Evolutionary conservation across 2,329 filamentous ascomycete genomes (phyloP).

Genomic region (Torrubiellomyces zombiae): DNA sequence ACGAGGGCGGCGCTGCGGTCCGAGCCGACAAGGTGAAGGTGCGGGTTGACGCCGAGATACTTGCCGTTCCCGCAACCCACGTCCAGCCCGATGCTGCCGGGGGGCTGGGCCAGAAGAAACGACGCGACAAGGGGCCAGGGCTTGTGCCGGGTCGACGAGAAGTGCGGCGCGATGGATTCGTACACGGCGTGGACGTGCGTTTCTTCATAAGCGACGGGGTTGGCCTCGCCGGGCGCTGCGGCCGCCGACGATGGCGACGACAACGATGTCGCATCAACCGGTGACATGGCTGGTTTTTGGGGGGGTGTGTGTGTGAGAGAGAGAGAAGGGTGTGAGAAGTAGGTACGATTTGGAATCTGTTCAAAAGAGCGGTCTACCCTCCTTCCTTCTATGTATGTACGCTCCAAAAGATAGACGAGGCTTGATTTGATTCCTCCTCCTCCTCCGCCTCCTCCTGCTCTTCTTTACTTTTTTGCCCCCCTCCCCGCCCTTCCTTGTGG

Average conservation of each 20-base stretch:
- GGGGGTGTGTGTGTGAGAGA: too few species aligned
- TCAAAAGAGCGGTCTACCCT: too few species aligned
- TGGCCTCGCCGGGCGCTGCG: too few species aligned
- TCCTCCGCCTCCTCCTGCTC: too few species aligned
- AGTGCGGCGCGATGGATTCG: constrained; percentile 70
- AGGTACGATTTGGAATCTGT: too few species aligned
- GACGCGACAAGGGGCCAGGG: constrained; percentile 83
- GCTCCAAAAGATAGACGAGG: too few species aligned
- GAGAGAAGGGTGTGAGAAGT: too few species aligned
- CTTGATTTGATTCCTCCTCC: too few species aligned
- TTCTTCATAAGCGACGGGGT: constrained; percentile 54
- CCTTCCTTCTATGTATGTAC: too few species aligned
- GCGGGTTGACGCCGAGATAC: constrained; percentile 65
- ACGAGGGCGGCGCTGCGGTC: constrained; percentile 55
- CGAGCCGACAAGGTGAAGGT: constrained; percentile 66
- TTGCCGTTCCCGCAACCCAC: constrained; percentile 96
- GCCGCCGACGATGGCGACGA: not conserved
- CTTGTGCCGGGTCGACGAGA: constrained; percentile 63
- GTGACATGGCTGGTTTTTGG: too few species aligned
- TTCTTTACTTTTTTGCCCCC: too few species aligned
- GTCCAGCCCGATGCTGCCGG: constrained; percentile 71
- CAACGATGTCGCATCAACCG: not conserved
- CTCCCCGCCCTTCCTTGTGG: too few species aligned
- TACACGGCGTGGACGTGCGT: constrained; percentile 86
- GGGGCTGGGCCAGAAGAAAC: constrained; percentile 50